Base-by-base conservation (phyloP, 2,329 filamentous ascomycete genomes). In the Pseudofabraea citricarpa region DNA sequence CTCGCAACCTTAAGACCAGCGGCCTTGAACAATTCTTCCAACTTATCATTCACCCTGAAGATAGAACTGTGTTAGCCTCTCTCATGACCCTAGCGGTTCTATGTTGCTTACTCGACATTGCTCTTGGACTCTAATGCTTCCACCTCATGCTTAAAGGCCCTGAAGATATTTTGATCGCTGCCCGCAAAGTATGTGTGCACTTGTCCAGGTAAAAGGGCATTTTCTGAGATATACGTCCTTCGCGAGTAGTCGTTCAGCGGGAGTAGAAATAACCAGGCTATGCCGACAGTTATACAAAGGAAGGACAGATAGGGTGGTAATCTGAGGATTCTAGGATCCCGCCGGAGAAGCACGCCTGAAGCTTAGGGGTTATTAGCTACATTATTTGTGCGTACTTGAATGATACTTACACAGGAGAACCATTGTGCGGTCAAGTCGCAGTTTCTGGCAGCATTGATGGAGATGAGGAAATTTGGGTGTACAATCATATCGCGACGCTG, bases 171-270 rank as follows among this genome's bases (percentile, higher is more conserved):
- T 70, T 97, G 90, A 63, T 98, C 93, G 64, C 89, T 95, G 15
- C 93, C 93, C 6, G 87, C 84, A 62, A 98, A 98, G 66, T 98
- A 98, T 2, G 93, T 95, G 68, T 97, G 91, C 7, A 97, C 93
- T 66, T 98, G 93, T 2, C 90, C 93, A 0, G 93, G 93, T 12
- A 98, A 73, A 24, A 98, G 80, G 9, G 93, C 93, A 64, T 98
- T 98, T 65, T 98, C 93, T 33, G 91, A 97, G 45, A 98, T 93
- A 65, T 98, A 98, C 1, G 91, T 98, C 47, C 79, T 77, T 52
- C 93, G 82, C 40, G 90, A 95, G 70, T 97, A 95, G 53, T 90
- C 79, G 65, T 97, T 79, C 41, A 97, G 75, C 3, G 93, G 93
- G 2, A 98, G 79, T 23, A 97, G 74, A 18, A 96, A 79, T 12